A percentile compares a stretch with the other conserved stretches of the same genome.
Conservation (phyloP, 2,329 filamentous ascomycete species). For the Neofusicoccum ribis region DNA sequence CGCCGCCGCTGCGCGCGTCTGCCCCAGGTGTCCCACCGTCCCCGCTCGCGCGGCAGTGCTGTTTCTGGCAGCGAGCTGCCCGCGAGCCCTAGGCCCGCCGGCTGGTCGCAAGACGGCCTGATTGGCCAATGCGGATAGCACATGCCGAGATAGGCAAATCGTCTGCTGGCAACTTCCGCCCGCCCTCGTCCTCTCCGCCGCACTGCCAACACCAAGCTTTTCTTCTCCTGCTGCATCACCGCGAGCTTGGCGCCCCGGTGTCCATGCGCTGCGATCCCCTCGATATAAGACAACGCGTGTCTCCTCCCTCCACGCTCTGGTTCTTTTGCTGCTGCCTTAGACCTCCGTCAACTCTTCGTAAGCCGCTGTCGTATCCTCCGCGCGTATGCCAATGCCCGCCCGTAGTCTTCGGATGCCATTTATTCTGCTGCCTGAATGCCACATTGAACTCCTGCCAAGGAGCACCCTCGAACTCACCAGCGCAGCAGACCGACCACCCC, state of each 20-base stretch:
- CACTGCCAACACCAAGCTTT: not conserved
- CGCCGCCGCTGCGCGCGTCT: not conserved
- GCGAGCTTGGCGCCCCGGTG: not conserved
- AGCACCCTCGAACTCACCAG: not conserved
- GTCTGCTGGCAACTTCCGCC: not conserved
- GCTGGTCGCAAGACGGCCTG: not conserved
- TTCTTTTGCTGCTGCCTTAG: constrained; percentile 4
- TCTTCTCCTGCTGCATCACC: not conserved
- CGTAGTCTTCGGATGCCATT: not conserved
- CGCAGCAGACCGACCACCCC: too few relatives aligned
- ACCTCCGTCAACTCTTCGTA: not conserved
- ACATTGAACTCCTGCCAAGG: not conserved
- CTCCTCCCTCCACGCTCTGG: not conserved
- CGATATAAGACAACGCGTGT: constrained; percentile 8
- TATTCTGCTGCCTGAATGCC: constrained; percentile 8
- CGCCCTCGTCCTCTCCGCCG: not conserved
- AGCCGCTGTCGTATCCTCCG: not conserved
- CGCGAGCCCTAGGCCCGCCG: not conserved
- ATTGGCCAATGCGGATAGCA: constrained; percentile 10
- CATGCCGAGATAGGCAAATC: not conserved
- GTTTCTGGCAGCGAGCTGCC: too few relatives aligned
- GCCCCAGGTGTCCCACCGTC: not conserved
- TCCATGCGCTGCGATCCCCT: too few relatives aligned
- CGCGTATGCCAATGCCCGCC: not conserved
- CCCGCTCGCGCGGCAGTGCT: not conserved